Base-by-base conservation (phyloP, 2,329 filamentous ascomycete genomes). In the Sporothrix pseudoabietina region DNA sequence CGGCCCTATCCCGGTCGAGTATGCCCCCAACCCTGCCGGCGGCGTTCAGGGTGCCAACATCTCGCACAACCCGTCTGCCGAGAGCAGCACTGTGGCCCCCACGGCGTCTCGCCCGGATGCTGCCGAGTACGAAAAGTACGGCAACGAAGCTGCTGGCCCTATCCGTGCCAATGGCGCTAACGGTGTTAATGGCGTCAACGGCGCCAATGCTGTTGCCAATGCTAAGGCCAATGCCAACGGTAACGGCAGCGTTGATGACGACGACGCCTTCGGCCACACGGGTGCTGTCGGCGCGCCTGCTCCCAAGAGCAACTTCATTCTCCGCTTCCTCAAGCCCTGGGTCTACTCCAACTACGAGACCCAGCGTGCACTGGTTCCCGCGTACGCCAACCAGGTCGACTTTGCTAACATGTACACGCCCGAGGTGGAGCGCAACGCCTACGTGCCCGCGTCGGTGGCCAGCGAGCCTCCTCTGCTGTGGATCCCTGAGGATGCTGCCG, bases 311-410 rank as follows among this genome's bases (percentile, higher is more conserved):
- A 87, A 87, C 75, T 80, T 92, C 66, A 77, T 94, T 59, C 81
- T 85, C 52, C 89, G 89, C 76, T 97, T 92, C 84, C 82, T 97
- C 74, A 91, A 92, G 77, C 94, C 94, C 0, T 92, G 95, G 82
- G 85, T 89, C 72, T 92, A 94, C 80, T 85, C 88, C 76, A 89
- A 93, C 82, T 97, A 96, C 79, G 82, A 86, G 22, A 85, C 89
- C 3, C 85, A 97, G 78, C 90, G 92, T 44, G 87, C 87, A 55
- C 83, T 94, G 8, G 89, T 96, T 0, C 92, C 93, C 0, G 83
- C 86, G 32, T 82, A 87, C 47, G 84, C 84, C 0, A 49, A 77
- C 30, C 80, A 83, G 5, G 76, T 83, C 3, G 80, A 83, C 35
- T 77, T 83, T 0, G 82, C 87, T 9, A 86, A 89, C 71, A 79